phyloP scores from a whole-genome alignment of 208 protist species.

The Novymonas esmeraldas region DNA sequence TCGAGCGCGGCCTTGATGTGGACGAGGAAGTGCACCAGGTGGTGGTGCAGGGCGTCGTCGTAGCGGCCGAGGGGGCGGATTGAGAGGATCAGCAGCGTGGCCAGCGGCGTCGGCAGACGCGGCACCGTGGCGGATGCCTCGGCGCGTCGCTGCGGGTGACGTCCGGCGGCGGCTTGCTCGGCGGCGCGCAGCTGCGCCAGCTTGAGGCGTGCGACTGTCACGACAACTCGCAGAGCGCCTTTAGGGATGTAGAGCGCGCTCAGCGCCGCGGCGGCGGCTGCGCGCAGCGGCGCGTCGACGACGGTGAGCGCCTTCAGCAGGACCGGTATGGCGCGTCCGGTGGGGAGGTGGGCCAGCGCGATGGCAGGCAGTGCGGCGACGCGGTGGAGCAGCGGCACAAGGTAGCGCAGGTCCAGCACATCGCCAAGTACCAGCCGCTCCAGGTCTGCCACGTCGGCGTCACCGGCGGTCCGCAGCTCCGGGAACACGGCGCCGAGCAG shows the following conservation, averaged over 20 bases:
- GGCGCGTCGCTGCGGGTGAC: background rate
- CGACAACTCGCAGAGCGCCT: conserved; percentile 56
- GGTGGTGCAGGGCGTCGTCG: conserved; percentile 71
- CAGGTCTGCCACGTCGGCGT: conserved; percentile 52
- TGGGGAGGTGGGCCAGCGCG: conserved; percentile 37
- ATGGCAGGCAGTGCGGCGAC: conserved; percentile 56
- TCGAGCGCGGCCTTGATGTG: conserved; percentile 50
- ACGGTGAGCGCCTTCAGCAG: conserved; percentile 78
- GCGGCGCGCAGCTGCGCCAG: conserved; percentile 52
- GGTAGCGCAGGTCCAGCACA: conserved; percentile 78
- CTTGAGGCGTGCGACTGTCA: conserved; percentile 78
- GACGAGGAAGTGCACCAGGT: conserved; percentile 72
- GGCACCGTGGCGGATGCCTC: conserved; percentile 31
- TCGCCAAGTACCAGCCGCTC: conserved; percentile 26
- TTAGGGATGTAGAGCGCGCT: conserved; percentile 54
- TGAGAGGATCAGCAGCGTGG: conserved; percentile 64
- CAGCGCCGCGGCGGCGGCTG: conserved; percentile 51
- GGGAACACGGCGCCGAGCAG: conserved; percentile 74
- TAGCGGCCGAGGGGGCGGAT: conserved; percentile 52
- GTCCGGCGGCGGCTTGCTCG: conserved; percentile 6
- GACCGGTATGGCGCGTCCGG: conserved; percentile 63
- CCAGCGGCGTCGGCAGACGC: conserved; percentile 73
- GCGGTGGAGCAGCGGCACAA: conserved; percentile 82
- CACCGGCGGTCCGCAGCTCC: conserved; percentile 52
- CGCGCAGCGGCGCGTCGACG: conserved; percentile 52